Evolutionary conservation across 805 yeast genomes (phyloP).

Genomic region (Saccharomycopsis fodiens): DNA sequence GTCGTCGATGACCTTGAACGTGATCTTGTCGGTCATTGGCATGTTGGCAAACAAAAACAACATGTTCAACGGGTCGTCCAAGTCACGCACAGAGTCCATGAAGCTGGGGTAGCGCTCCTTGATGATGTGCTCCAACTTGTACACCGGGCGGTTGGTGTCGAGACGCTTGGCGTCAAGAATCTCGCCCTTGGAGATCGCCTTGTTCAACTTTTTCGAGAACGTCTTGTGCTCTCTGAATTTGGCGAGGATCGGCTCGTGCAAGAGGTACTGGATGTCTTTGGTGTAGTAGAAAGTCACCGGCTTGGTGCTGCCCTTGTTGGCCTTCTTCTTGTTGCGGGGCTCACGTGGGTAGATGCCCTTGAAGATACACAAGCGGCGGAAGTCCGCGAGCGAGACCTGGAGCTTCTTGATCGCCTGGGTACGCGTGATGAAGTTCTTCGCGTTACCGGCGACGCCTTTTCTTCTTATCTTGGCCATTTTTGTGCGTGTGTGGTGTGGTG

Average conservation of each 20-base stretch:
- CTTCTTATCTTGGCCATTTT: slow-evolving; percentile 65
- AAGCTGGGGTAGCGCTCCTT: slow-evolving; percentile 96
- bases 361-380: slow-evolving; percentile 93
- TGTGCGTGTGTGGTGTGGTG: background rate
- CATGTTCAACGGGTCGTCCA: slow-evolving; percentile 95
- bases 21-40: slow-evolving; percentile 74
- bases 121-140: slow-evolving; percentile 81
- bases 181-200: slow-evolving; percentile 89
- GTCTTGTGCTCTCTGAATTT: slow-evolving; percentile 95
- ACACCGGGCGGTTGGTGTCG: slow-evolving; percentile 73
- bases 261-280: slow-evolving; percentile 88
- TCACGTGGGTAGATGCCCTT: slow-evolving; percentile 97
- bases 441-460: slow-evolving; percentile 81
- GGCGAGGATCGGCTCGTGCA: slow-evolving; percentile 89
- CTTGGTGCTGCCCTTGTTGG: slow-evolving; percentile 96
- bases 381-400: slow-evolving; percentile 92
- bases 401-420: slow-evolving; percentile 89
- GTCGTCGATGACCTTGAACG: slow-evolving; percentile 74
- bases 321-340: slow-evolving; percentile 91
- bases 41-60: slow-evolving; percentile 85
- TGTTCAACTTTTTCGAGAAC: slow-evolving; percentile 83
- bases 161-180: slow-evolving; percentile 79
- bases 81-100: slow-evolving; percentile 82
- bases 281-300: slow-evolving; percentile 90
- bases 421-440: slow-evolving; percentile 87